A percentile compares a stretch with the other conserved stretches of the same genome.
Evolutionary conservation across 73 alveolate genomes (phyloP).

Genomic region (Durusdinium trenchii): DNA sequence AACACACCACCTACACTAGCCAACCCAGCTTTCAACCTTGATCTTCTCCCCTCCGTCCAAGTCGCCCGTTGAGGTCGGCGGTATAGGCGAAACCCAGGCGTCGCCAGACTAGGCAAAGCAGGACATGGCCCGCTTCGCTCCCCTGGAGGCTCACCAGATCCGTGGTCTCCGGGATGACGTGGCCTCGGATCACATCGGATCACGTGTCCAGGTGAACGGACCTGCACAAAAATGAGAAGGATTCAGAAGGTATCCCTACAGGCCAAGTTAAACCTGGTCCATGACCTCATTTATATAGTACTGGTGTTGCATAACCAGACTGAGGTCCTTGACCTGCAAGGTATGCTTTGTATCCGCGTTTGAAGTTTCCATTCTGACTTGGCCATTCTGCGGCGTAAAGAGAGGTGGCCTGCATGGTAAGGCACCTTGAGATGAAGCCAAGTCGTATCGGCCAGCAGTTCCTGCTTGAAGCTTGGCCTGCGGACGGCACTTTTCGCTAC

Average conservation of each 20-base stretch:
- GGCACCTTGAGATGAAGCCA: not conserved
- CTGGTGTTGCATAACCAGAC: too few relatives aligned
- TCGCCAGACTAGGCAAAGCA: slow-evolving; percentile 57
- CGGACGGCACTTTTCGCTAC: not conserved
- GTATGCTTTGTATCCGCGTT: too few relatives aligned
- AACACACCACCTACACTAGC: too few relatives aligned
- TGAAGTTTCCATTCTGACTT: too few relatives aligned
- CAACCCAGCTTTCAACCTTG: too few relatives aligned
- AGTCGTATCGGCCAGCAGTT: slow-evolving; percentile 29
- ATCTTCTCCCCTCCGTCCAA: not conserved
- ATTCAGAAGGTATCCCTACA: too few relatives aligned
- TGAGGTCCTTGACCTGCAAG: too few relatives aligned
- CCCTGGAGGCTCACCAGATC: slow-evolving; percentile 6
- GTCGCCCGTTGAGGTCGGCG: slow-evolving; percentile 74
- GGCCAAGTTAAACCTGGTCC: too few relatives aligned
- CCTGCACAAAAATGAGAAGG: too few relatives aligned
- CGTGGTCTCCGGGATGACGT: not conserved
- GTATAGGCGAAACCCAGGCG: slow-evolving; percentile 61
- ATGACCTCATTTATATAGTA: too few relatives aligned
- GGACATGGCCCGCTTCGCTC: slow-evolving; percentile 23
- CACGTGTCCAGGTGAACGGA: not conserved
- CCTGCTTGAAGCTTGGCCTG: slow-evolving; percentile 34
- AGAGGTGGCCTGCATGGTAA: too few relatives aligned
- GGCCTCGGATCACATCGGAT: not conserved
- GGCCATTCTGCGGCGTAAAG: too few relatives aligned